Conservation (phyloP, 2,329 filamentous ascomycete species). For the Beauveria sp. region DNA sequence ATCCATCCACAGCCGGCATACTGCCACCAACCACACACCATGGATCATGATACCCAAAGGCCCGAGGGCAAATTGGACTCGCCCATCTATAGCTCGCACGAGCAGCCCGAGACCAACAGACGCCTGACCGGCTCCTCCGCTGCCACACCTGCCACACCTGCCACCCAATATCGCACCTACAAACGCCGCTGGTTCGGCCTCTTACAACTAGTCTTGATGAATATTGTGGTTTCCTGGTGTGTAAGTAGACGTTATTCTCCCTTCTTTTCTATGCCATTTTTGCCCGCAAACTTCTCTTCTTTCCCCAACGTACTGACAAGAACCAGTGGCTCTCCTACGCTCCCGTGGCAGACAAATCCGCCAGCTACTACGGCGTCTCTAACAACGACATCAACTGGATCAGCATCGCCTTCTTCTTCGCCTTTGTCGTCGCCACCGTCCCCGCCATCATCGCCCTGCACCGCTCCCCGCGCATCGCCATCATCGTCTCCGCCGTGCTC, state of each 20-base stretch:
- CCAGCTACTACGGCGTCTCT: conserved; percentile 66
- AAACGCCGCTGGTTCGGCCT: conserved; percentile 87
- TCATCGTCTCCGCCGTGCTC: conserved; percentile 65
- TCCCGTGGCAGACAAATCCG: conserved; percentile 67
- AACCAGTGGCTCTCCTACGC: conserved; percentile 84
- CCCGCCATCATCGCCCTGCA: conserved; percentile 71
- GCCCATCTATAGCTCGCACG: conserved; percentile 1
- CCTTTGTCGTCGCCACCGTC: conserved; percentile 69
- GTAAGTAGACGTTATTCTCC: conserved; percentile 48
- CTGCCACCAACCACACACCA: not conserved
- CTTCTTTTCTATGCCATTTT: not conserved
- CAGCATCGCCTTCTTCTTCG: conserved; percentile 77
- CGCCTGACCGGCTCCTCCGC: conserved; percentile 6
- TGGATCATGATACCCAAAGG: not conserved
- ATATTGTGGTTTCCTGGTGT: conserved; percentile 92
- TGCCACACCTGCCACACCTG: conserved; percentile 22
- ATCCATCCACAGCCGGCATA: not conserved
- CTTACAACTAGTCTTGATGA: conserved; percentile 74
- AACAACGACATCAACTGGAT: conserved; percentile 87
- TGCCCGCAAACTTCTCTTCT: too few species aligned
- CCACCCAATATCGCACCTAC: conserved; percentile 48
- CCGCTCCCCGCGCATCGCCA: conserved; percentile 68
- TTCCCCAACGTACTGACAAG: not conserved
- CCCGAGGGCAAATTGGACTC: not conserved
- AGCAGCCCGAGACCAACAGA: not conserved